phyloP scores from a whole-genome alignment of 495 filamentous ascomycete species.

The Penicillium turbatum region DNA sequence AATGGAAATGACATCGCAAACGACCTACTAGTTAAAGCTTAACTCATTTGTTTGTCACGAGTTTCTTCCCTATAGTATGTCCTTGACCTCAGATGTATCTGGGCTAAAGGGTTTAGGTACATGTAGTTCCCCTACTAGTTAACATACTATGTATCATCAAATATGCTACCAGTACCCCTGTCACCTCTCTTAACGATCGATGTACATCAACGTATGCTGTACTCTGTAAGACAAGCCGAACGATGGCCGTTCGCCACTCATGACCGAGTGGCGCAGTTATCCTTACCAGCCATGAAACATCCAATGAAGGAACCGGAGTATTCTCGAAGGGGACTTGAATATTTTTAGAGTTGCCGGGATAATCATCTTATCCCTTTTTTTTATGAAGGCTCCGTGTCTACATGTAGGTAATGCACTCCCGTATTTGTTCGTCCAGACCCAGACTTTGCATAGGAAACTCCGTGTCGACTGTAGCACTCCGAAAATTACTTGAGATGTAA shows the following conservation, averaged over 20 bases:
- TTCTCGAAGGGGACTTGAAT: background rate
- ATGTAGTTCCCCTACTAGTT: too few relatives aligned
- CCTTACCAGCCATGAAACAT: background rate
- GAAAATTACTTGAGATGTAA: background rate
- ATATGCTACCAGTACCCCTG: too few relatives aligned
- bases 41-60: too few relatives aligned
- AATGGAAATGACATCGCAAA: too few relatives aligned
- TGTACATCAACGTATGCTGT: too few relatives aligned
- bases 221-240: background rate
- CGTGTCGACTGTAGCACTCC: background rate
- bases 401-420: background rate
- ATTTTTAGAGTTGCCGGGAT: slow-evolving; percentile 10
- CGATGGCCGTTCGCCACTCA: slow-evolving; percentile 9
- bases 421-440: background rate
- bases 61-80: too few relatives aligned
- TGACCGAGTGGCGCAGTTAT: slow-evolving; percentile 22
- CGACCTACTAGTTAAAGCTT: too few relatives aligned
- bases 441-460: background rate
- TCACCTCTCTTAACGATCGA: too few relatives aligned
- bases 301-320: slow-evolving; percentile 5
- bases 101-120: too few relatives aligned
- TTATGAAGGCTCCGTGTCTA: too few relatives aligned
- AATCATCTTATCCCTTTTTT: background rate
- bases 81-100: too few relatives aligned
- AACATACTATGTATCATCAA: too few relatives aligned